These are phyloP conservation scores for Auricularia cornea DNA, from an alignment of 768 basidiomycete species.

Conservation along the genomic window DNA sequence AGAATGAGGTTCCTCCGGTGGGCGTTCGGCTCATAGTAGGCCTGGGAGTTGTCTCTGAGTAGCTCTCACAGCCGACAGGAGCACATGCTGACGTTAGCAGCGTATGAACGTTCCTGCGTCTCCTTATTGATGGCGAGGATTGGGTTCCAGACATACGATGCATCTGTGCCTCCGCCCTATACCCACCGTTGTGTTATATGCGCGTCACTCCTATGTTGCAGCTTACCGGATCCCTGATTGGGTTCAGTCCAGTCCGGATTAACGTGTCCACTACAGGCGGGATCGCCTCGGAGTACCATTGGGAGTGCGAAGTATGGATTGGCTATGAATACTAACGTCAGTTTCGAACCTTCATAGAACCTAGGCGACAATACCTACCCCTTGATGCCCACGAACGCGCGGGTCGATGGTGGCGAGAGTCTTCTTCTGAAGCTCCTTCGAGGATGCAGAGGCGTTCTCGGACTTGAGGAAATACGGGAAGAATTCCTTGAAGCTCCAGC, in stretches of 20 bases:
- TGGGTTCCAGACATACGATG: not conserved
- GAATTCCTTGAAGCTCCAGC: not conserved
- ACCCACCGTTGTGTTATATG: not conserved
- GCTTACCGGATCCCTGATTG: not conserved
- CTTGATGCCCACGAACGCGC: not conserved
- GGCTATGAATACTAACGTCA: not conserved
- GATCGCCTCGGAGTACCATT: not conserved
- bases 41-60: not conserved
- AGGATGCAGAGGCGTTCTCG: not conserved
- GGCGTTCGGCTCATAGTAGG: slow-evolving; percentile 1
- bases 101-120: not conserved
- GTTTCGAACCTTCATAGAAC: too few species aligned
- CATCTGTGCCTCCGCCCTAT: not conserved
- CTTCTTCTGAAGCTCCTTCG: not conserved
- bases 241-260: too few species aligned
- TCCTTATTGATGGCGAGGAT: not conserved
- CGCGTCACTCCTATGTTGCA: not conserved
- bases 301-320: not conserved
- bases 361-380: not conserved
- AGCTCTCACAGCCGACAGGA: not conserved
- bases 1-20: slow-evolving; percentile 15
- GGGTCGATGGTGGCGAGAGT: not conserved
- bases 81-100: not conserved
- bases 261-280: not conserved
- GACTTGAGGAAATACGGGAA: slow-evolving; percentile 7